Percentiles rank a stretch among this genome's conserved stretches.
Conservation (phyloP, 139 green algal species). For the Diplosphaera chodatii region DNA sequence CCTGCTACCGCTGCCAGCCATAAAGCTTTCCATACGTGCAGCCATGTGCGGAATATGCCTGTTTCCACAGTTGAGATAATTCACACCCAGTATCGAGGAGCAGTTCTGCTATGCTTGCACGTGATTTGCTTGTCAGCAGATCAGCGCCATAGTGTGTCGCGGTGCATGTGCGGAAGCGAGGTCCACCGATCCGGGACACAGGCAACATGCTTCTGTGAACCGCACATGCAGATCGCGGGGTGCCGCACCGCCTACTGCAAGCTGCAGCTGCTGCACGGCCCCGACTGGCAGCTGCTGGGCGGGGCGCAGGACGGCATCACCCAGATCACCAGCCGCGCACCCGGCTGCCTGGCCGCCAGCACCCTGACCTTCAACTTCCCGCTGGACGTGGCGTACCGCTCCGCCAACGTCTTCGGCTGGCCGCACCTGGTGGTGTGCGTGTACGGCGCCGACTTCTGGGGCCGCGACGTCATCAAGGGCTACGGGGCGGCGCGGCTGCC, state of each 20-base stretch:
- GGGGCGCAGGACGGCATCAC: conserved; percentile 73
- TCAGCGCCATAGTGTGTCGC: no score
- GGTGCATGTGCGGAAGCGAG: no score
- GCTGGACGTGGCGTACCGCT: conserved; percentile 67
- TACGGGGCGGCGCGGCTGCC: conserved; percentile 74
- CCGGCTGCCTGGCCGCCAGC: conserved; percentile 19
- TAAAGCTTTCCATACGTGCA: no score
- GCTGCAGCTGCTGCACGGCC: conserved; percentile 62
- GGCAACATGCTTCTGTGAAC: no score
- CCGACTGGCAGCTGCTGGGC: conserved; percentile 75
- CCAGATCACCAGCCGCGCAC: conserved; percentile 48
- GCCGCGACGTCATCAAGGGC: conserved; percentile 67
- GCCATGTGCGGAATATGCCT: no score
- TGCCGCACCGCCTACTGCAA: conserved; percentile 70
- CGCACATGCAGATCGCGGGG: conserved; percentile 49
- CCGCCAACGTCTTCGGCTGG: conserved; percentile 76
- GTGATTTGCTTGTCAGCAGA: no score
- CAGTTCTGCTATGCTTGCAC: no score
- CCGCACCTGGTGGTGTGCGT: conserved; percentile 69
- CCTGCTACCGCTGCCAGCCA: no score
- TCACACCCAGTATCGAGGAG: no score
- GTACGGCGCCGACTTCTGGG: conserved; percentile 63
- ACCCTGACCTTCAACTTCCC: conserved; percentile 77
- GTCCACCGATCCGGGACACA: no score
- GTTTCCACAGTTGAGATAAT: no score